Conservation (phyloP, 805 yeast species). For the Wickerhamomyces sydowiorum region DNA sequence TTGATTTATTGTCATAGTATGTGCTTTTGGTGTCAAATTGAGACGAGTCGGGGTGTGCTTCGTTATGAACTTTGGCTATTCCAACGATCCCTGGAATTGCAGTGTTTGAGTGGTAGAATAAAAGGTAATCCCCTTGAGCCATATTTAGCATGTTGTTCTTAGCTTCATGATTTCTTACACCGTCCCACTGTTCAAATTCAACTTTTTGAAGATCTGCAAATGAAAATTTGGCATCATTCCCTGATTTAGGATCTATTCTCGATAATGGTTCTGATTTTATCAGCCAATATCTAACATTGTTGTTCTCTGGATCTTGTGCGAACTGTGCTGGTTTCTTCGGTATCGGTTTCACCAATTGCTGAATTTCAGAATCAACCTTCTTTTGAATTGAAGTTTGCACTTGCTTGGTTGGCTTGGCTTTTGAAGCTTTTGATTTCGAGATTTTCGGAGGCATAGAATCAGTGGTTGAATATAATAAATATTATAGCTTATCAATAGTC, state of each 20-base stretch:
- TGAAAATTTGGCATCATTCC: conserved; percentile 43
- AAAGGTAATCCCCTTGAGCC: conserved; percentile 39
- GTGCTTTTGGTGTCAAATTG: conserved; percentile 38
- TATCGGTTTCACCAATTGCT: conserved; percentile 15
- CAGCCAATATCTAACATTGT: conserved; percentile 40
- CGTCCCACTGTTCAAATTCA: conserved; percentile 47
- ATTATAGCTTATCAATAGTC: too few relatives aligned
- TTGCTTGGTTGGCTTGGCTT: neutral
- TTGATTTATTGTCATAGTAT: conserved; percentile 43
- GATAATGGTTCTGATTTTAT: conserved; percentile 51
- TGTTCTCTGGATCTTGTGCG: conserved; percentile 19
- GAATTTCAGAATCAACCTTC: neutral
- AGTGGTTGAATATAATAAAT: too few relatives aligned
- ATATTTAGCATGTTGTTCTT: conserved; percentile 43
- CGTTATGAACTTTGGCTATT: conserved; percentile 29
- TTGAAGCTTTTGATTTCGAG: neutral
- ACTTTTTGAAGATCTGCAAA: conserved; percentile 35
- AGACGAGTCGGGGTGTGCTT: conserved; percentile 32
- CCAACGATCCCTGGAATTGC: conserved; percentile 52
- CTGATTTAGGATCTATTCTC: conserved; percentile 40
- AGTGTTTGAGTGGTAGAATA: conserved; percentile 54
- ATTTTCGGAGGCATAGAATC: neutral
- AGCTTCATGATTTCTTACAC: conserved; percentile 55
- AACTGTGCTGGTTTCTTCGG: conserved; percentile 30
- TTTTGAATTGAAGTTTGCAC: neutral